Evolutionary conservation across 306 rosid species (phyloP).

Genomic region (Ormosia semicastrata): DNA sequence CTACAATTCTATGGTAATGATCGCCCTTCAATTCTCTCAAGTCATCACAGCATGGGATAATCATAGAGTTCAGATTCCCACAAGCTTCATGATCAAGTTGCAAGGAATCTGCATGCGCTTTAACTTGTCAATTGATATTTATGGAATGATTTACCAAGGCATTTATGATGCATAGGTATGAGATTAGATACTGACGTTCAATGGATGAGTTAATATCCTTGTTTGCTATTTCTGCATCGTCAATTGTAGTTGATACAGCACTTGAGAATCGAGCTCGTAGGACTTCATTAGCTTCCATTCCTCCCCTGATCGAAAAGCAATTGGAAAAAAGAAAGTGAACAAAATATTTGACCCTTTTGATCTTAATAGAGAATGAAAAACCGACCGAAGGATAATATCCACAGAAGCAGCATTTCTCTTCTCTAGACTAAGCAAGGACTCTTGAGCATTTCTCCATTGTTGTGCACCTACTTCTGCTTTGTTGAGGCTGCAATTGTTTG

Average conservation of each 20-base stretch:
- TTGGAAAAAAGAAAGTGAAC: not conserved
- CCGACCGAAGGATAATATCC: conserved; percentile 77
- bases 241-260: conserved; percentile 70
- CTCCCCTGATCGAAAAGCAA: conserved; percentile 54
- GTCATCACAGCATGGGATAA: conserved; percentile 86
- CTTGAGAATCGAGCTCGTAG: conserved; percentile 72
- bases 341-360: not conserved
- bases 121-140: conserved; percentile 26
- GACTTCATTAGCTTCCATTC: conserved; percentile 74
- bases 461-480: conserved; percentile 84
- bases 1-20: conserved; percentile 84
- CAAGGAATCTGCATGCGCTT: conserved; percentile 71
- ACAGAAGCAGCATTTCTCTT: conserved; percentile 76
- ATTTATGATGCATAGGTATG: not conserved
- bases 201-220: conserved; percentile 77
- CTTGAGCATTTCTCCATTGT: conserved; percentile 96
- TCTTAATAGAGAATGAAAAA: conserved; percentile 7
- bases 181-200: conserved; percentile 66
- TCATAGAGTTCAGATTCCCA: conserved; percentile 78
- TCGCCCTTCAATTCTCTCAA: conserved; percentile 88
- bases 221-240: conserved; percentile 80
- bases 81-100: conserved; percentile 96
- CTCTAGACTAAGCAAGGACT: conserved; percentile 78
- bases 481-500: conserved; percentile 59
- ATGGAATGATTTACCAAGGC: not conserved